Evolutionary conservation across 768 basidiomycete species (phyloP).

Genomic region (Dioszegia crocea): DNA sequence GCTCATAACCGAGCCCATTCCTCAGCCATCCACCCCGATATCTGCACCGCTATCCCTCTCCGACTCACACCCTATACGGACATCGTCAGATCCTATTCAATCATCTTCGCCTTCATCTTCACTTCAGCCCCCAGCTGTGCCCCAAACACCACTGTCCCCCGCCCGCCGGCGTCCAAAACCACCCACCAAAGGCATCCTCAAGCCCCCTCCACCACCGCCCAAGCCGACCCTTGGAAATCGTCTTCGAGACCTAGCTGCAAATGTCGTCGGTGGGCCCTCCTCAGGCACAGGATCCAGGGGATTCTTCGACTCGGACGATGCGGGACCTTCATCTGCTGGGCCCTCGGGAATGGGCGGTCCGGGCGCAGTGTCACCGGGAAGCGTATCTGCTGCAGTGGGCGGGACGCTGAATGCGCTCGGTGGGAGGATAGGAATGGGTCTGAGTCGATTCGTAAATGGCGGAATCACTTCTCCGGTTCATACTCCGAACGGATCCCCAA

Average conservation of each 20-base stretch:
- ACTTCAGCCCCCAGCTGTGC: background rate
- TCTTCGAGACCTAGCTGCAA: constrained; percentile 43
- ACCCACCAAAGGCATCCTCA: constrained; percentile 50
- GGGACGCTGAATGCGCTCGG: constrained; percentile 40
- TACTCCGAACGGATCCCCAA: constrained; percentile 8
- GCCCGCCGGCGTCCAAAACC: constrained; percentile 40
- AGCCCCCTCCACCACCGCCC: constrained; percentile 48
- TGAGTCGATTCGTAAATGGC: constrained; percentile 30
- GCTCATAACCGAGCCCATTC: background rate
- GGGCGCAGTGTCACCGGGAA: background rate
- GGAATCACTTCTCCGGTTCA: background rate
- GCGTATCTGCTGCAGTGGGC: constrained; percentile 7
- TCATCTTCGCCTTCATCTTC: background rate
- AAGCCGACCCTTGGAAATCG: constrained; percentile 46
- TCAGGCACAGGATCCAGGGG: constrained; percentile 7
- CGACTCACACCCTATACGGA: background rate
- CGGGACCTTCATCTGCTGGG: constrained; percentile 2
- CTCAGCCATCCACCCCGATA: background rate
- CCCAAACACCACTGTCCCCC: constrained; percentile 18
- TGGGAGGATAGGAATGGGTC: constrained; percentile 38
- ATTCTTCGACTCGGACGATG: constrained; percentile 17
- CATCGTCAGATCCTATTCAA: background rate
- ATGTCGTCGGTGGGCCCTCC: constrained; percentile 27
- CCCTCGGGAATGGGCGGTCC: background rate
- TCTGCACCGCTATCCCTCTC: background rate